Conservation (phyloP, 306 rosid genomes). For the Cucurbita argyrosperma region DNA sequence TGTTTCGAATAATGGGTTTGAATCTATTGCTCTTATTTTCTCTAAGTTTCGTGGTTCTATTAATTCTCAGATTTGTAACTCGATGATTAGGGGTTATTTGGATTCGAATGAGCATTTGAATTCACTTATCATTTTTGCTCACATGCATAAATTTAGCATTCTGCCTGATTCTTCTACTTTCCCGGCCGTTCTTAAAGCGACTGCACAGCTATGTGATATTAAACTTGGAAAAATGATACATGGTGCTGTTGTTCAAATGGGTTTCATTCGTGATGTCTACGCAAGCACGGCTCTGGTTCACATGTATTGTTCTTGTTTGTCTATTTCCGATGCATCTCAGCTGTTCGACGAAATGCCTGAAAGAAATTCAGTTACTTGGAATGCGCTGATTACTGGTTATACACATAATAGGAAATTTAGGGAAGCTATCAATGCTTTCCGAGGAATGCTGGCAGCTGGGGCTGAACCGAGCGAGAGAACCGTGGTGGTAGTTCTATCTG, state of each 20-base stretch:
- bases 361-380: constrained; percentile 9
- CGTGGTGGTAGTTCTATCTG: constrained; percentile 7
- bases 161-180: constrained; percentile 7
- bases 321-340: background rate
- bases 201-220: background rate
- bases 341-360: constrained; percentile 7
- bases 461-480: constrained; percentile 7
- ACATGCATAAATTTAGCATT: background rate
- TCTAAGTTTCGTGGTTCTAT: background rate
- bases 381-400: constrained; percentile 7
- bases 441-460: constrained; percentile 4
- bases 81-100: background rate
- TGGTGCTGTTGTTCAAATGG: constrained; percentile 4
- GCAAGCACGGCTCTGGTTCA: constrained; percentile 9
- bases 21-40: constrained; percentile 3
- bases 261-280: constrained; percentile 1
- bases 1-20: constrained; percentile 2
- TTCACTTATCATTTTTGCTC: background rate
- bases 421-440: constrained; percentile 1
- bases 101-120: background rate
- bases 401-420: constrained; percentile 6
- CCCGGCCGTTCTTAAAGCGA: constrained; percentile 3
- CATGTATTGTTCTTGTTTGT: constrained; percentile 1
- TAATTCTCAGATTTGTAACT: background rate
- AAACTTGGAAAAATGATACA: constrained; percentile 8